These are phyloP conservation scores for Talaromyces sp. DNA, from an alignment of 2,329 filamentous ascomycete species.

Conservation along the genomic window DNA sequence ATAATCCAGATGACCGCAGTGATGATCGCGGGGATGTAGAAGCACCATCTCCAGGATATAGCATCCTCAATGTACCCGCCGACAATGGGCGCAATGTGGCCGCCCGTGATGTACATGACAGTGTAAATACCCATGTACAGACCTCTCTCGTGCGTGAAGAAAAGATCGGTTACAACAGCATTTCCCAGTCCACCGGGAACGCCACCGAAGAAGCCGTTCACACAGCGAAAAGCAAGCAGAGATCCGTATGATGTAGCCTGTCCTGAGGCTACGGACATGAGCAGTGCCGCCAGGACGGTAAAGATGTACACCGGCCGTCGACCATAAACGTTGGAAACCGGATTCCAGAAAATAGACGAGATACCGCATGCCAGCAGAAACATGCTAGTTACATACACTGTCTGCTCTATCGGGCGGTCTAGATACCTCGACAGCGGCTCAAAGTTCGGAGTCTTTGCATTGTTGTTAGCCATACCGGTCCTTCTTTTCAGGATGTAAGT, in stretches of 20 bases:
- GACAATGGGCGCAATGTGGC: conserved; percentile 4
- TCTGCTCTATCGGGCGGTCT: background rate
- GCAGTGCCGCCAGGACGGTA: conserved; percentile 10
- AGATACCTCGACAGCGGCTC: background rate
- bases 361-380: background rate
- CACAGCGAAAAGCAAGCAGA: conserved; percentile 11
- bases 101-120: background rate
- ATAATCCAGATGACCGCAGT: conserved; percentile 12
- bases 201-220: conserved; percentile 11
- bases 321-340: conserved; percentile 14
- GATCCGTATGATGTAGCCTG: conserved; percentile 13
- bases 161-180: conserved; percentile 61
- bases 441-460: background rate
- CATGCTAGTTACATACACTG: background rate
- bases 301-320: conserved; percentile 15
- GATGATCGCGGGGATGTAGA: conserved; percentile 11
- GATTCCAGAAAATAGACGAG: conserved; percentile 1
- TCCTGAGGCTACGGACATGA: conserved; percentile 14
- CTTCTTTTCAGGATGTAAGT: background rate
- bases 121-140: conserved; percentile 6
- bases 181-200: conserved; percentile 46
- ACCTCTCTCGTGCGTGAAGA: conserved; percentile 37
- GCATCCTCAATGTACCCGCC: conserved; percentile 1
- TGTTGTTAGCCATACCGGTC: background rate
- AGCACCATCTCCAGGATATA: conserved; percentile 1